A percentile compares a stretch with the other conserved stretches of the same genome.
Conservation (phyloP, 352 stramenopile species). For the Chrysophaeum taylorii region DNA sequence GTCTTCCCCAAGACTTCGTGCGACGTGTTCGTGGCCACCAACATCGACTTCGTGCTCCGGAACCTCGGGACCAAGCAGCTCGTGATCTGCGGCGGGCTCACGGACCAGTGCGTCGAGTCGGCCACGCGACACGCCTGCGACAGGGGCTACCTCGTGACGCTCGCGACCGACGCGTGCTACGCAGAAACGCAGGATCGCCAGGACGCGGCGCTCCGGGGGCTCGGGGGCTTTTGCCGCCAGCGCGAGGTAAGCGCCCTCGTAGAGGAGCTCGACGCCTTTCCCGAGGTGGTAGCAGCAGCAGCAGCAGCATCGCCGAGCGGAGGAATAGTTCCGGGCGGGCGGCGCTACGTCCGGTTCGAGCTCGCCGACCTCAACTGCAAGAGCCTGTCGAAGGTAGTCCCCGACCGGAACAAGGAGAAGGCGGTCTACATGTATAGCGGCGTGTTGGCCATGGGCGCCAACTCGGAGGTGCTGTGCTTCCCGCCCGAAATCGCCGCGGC, state of each 20-base stretch:
- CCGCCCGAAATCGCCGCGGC: neutral
- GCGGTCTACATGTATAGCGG: neutral
- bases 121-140: slow-evolving; percentile 67
- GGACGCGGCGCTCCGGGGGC: too few relatives aligned
- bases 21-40: slow-evolving; percentile 69
- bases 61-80: slow-evolving; percentile 70
- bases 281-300: too few relatives aligned
- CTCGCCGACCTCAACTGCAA: slow-evolving; percentile 4
- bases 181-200: too few relatives aligned
- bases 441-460: neutral
- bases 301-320: too few relatives aligned
- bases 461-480: neutral
- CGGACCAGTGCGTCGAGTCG: slow-evolving; percentile 60
- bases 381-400: neutral
- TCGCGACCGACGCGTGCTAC: slow-evolving; percentile 66
- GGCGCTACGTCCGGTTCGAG: slow-evolving; percentile 6
- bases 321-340: too few relatives aligned
- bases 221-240: too few relatives aligned
- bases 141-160: slow-evolving; percentile 66
- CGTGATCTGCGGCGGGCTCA: slow-evolving; percentile 65
- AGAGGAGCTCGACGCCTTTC: too few relatives aligned
- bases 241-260: too few relatives aligned
- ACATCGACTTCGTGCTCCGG: slow-evolving; percentile 69
- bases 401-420: neutral
- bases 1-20: slow-evolving; percentile 55